These are phyloP conservation scores for Mimosa pudica DNA, from an alignment of 306 rosid species.

Conservation along the genomic window DNA sequence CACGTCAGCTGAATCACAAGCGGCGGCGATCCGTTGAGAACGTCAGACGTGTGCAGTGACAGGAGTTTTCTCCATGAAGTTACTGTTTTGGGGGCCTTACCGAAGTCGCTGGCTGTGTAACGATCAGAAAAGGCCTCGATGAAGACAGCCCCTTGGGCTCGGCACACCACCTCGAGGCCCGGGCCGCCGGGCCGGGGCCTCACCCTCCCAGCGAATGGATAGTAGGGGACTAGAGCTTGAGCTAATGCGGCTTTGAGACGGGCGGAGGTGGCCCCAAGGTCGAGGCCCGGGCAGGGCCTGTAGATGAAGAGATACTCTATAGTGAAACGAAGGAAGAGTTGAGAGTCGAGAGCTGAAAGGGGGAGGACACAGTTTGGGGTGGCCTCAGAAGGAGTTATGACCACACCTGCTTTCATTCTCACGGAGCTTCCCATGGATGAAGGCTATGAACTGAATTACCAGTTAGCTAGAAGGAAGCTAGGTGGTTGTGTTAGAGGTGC, in stretches of 20 bases:
- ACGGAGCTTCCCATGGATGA: conserved; percentile 58
- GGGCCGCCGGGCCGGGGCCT: conserved; percentile 42
- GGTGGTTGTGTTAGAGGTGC: neutral
- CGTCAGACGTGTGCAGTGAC: conserved; percentile 63
- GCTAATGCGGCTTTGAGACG: conserved; percentile 63
- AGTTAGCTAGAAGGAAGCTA: neutral
- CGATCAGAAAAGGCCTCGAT: conserved; percentile 64
- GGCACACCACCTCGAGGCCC: conserved; percentile 66
- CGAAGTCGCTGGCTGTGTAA: conserved; percentile 47
- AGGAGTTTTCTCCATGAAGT: conserved; percentile 66
- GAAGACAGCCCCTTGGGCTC: conserved; percentile 74
- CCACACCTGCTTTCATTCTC: conserved; percentile 55
- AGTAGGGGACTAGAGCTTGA: conserved; percentile 61
- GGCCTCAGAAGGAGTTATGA: conserved; percentile 68
- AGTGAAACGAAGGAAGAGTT: conserved; percentile 87
- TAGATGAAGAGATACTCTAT: conserved; percentile 74
- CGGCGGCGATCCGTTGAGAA: conserved; percentile 74
- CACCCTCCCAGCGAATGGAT: conserved; percentile 74
- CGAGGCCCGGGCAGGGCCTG: conserved; percentile 38
- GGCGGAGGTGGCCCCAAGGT: conserved; percentile 37
- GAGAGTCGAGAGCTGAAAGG: conserved; percentile 83
- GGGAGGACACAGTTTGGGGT: conserved; percentile 56
- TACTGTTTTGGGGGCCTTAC: conserved; percentile 58
- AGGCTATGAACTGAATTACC: neutral
- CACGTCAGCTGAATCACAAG: conserved; percentile 78